Evolutionary conservation across 805 yeast genomes (phyloP), one percentile per base, ranked within the genome.

Genomic region (Kluyveromyces siamensis): DNA sequence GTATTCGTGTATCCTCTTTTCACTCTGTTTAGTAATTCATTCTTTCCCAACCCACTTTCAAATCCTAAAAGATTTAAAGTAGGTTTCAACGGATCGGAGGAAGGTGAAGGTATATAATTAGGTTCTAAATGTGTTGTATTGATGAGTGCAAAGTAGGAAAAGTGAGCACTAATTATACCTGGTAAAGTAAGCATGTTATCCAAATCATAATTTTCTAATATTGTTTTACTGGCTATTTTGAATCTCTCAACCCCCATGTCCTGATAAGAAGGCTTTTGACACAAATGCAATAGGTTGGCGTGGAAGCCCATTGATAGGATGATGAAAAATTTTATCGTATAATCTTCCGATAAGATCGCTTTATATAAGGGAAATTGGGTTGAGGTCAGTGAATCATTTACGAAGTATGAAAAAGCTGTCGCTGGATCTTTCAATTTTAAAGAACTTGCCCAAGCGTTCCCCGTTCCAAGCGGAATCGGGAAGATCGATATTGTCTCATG

Each of bases 231-330:
- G 0, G 96, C 96, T 37, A 79, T 65, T 50, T 74, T 68, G 64
- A 90, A 90, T 48, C 96, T 67, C 40, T 79, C 78, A 7, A 71
- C 58, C 1, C 96, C 96, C 51, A 74, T 69, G 45, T 72, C 71
- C 27, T 89, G 71, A 62, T 84, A 67, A 55, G 83, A 84, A 0
- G 83, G 80, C 0, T 81, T 72, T 54, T 87, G 91, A 46, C 90
- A 79, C 49, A 84, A 84, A 30, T 90, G 90, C 1, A 90, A 89
- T 45, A 90, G 65, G 3, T 89, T 78, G 2, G 96, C 88, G 65
- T 90, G 97, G 53, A 88, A 77, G 0, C 84, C 95, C 87, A 95
- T 81, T 0, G 96, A 85, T 0, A 80, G 72, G 9, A 89, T 95
- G 2, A 87, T 87, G 16, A 76, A 50, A 59, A 81, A 69, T 2